Evolutionary conservation across 805 yeast species (phyloP).

Genomic region (Blastobotrys robertii): DNA sequence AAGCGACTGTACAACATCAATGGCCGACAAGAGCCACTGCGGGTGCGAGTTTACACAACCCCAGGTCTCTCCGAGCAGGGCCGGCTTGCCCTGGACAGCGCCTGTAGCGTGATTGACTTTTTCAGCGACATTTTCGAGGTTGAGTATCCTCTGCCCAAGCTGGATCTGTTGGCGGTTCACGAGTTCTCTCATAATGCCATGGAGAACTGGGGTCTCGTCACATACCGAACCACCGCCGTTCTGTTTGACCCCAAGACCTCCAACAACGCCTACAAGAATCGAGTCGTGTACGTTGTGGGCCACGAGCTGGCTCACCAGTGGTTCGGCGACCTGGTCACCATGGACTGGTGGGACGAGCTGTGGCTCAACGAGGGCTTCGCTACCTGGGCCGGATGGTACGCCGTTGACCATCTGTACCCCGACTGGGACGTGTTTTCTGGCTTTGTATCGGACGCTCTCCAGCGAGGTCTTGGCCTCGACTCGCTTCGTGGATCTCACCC

Average conservation of each 20-base stretch:
- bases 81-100: conserved; percentile 59
- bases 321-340: conserved; percentile 84
- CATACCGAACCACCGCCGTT: conserved; percentile 69
- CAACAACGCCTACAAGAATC: conserved; percentile 50
- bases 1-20: conserved; percentile 25
- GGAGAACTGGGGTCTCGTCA: conserved; percentile 71
- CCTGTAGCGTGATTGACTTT: conserved; percentile 65
- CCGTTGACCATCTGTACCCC: conserved; percentile 65
- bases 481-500: conserved; percentile 77
- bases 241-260: conserved; percentile 59
- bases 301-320: conserved; percentile 90
- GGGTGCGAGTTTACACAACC: conserved; percentile 67
- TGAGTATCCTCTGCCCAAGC: conserved; percentile 69
- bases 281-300: conserved; percentile 79
- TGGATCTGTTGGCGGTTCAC: conserved; percentile 74
- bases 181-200: conserved; percentile 83
- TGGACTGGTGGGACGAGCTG: conserved; percentile 89
- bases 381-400: conserved; percentile 85
- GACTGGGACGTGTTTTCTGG: conserved; percentile 83
- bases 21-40: conserved; percentile 51
- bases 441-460: conserved; percentile 65
- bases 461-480: conserved; percentile 61
- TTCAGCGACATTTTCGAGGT: conserved; percentile 67
- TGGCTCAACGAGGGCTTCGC: conserved; percentile 89
- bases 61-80: conserved; percentile 69